These are phyloP conservation scores for Gossypium longicalyx DNA, from an alignment of 345 rosid genomes.

Conservation along the genomic window DNA sequence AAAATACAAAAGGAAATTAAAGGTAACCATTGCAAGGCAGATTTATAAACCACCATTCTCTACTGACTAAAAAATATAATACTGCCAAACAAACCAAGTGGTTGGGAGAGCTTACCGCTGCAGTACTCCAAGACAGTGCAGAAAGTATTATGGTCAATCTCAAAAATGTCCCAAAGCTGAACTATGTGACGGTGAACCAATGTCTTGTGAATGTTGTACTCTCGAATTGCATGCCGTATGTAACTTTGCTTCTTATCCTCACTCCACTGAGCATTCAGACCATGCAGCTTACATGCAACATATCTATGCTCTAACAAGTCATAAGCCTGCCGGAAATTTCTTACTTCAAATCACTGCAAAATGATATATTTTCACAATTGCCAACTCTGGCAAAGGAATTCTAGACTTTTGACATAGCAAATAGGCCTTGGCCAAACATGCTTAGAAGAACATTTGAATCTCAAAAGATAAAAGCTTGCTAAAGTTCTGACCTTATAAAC, in stretches of 20 bases:
- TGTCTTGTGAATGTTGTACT: conserved; percentile 93
- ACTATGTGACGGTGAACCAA: conserved; percentile 97
- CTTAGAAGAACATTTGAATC: conserved; percentile 9
- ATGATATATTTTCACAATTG: conserved; percentile 46
- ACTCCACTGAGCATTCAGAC: conserved; percentile 98
- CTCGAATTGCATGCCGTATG: conserved; percentile 89
- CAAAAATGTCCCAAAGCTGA: conserved; percentile 97
- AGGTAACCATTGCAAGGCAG: conserved; percentile 13
- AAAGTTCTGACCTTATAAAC: conserved; percentile 90
- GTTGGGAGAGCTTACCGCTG: conserved; percentile 51
- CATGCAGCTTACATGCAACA: conserved; percentile 98
- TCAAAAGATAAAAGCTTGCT: not conserved
- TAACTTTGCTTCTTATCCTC: conserved; percentile 99
- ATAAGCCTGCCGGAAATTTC: conserved; percentile 86
- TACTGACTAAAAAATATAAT: not conserved
- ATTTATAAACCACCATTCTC: not conserved
- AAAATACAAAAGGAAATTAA: conserved; percentile 5
- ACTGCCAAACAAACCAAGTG: not conserved
- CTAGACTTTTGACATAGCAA: conserved; percentile 20
- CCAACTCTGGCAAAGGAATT: conserved; percentile 47
- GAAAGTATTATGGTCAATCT: conserved; percentile 92
- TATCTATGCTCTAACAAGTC: conserved; percentile 95
- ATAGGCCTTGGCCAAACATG: conserved; percentile 12
- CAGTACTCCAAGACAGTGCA: conserved; percentile 97
- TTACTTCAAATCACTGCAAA: conserved; percentile 67